Evolutionary conservation across 176 grass and related monocot genomes (phyloP), one percentile per base, ranked within the genome.

Genomic region (Oryza longistaminata): DNA sequence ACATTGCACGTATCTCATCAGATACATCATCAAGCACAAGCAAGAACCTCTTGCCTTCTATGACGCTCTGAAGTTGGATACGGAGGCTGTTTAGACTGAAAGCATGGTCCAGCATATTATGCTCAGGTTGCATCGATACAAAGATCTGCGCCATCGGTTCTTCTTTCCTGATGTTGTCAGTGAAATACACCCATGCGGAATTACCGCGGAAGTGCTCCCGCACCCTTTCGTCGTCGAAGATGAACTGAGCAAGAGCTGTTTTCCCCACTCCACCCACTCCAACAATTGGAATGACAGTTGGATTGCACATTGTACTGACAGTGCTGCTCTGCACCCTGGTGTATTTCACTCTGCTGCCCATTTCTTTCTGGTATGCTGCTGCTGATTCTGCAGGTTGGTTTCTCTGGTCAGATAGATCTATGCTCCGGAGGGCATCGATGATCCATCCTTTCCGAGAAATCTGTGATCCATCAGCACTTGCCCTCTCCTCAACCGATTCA

Each of bases 11-110:
- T 21, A 49, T 45, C 24, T 67, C 60, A 34, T n/a, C 27, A 7
- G 61, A 81, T 22, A 85, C 81, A 64, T 85, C 88, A 52, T 90
- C 88, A 31, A 90, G 34, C 0, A 82, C 82, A n/a, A 90, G 53
- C 0, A 90, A 66, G 46, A 85, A 60, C 10, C 67, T 79, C 24
- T 31, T 60, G 61, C 17, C 19, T 21, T 21, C 5, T 61, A 61
- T 9, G 17, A 22, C 21, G 22, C 21, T 21, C 17, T n/a, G 19
- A 61, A 61, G 19, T 61, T 39, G 37, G 6, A 39, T 1, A 7
- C 37, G 37, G 37, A 39, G 37, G 37, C 6, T 39, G 37, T 39
- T 39, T 39, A 39, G 37, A 39, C 37, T 39, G 37, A 39, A 39
- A 39, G 37, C 37, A 39, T 39, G 37, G 6, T 39, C 37, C 37